Evolutionary conservation across 805 yeast genomes (phyloP), one percentile per base, ranked within the genome.

Genomic region (Kurtzmaniella fragi): DNA sequence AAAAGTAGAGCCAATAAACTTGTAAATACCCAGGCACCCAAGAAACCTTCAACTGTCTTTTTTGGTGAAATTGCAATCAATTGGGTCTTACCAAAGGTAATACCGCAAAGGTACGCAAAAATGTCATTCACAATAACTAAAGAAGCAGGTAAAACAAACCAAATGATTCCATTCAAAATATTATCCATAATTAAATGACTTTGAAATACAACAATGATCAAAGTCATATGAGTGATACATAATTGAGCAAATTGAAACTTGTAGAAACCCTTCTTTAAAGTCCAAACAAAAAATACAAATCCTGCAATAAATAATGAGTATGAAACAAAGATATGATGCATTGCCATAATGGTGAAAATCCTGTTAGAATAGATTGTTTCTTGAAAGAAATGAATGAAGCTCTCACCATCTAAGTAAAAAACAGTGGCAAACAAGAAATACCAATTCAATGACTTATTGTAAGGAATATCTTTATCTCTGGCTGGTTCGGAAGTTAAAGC

Each of bases 21-120:
- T 8, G 99, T 93, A 56, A 93, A 91, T 35, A 88, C 62, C 99
- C 99, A 93, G 13, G 98, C 99, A 38, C 99, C 99, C 36, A 91
- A 66, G 54, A 93, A 93, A 2, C 99, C 99, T 67, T 93, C 99
- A 28, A 91, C 89, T 3, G 99, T 93, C 66, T 93, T 93, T 64
- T 93, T 93, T 41, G 99, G 99, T 10, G 96, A 87, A 46, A 93
- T 88, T 37, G 84, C 88, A 50, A 93, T 87, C 53, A 93, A 77
- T 56, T 87, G 96, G 29, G 97, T 91, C 46, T 74, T 78, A 40
- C 99, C 99, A 65, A 93, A 88, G 2, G 98, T 86, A 48, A 93
- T 93, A 34, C 99, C 99, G 66, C 98, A 93, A 35, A 93, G 70
- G 59, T 93, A 93, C 17, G 99, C 99, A 72, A 88, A 90, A 39